Evolutionary conservation across 345 rosid species (phyloP), one percentile per base, ranked within the genome.

Genomic region (Geranium brycei): DNA sequence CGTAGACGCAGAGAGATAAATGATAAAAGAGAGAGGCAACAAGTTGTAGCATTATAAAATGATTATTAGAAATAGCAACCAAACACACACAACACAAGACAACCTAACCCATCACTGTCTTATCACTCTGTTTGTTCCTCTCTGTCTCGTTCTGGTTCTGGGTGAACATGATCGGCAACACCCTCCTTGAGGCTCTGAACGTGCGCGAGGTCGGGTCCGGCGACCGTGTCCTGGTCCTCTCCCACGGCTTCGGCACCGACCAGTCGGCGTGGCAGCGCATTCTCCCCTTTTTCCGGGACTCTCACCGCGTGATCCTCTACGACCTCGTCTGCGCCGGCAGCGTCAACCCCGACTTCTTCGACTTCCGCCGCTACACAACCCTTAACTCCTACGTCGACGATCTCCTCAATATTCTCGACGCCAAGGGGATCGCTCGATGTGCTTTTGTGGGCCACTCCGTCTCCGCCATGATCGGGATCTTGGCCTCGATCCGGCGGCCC

Each of bases 181-280:
- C 10, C 11, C 31, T 80, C 17, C 35, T 80, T 30, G 79, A 80
- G 28, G 84, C 78, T 7, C 76, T 80, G 13, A 77, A 80, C 69
- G 84, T 80, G 55, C 74, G 78, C 0, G 74, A 70, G 2, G 74
- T 68, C 17, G 84, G 84, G 28, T 68, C 81, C 32, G 84, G 84
- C 31, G 79, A 80, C 17, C 66, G 58, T 59, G 47, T 61, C 70
- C 64, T 80, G 19, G 79, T 80, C 53, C 65, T 80, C 7, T 81
- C 81, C 28, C 84, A 80, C 57, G 84, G 84, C 4, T 57, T 72
- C 68, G 84, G 84, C 51, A 80, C 84, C 11, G 81, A 80, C 63
- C 84, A 80, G 66, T 80, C 84, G 38, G 73, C 84, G 14, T 80
- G 84, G 84, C 79, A 80, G 47, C 84, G 84, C 66, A 80, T 80